A percentile compares a stretch with the other conserved stretches of the same genome.
Conservation (phyloP, 2,329 filamentous ascomycete species). For the Colletotrichum sp. region DNA sequence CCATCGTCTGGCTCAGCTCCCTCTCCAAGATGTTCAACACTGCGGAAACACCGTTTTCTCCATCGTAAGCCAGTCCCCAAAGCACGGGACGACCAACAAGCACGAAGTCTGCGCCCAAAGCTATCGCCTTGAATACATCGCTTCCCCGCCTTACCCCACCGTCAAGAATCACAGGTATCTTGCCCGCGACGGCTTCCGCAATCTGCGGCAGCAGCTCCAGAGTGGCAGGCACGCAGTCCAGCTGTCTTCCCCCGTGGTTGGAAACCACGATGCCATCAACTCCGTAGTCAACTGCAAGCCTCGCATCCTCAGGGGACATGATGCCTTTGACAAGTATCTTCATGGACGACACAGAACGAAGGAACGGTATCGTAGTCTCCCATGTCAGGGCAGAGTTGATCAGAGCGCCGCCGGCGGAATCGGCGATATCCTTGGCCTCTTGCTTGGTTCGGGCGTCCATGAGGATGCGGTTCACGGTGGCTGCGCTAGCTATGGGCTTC, state of each 20-base stretch:
- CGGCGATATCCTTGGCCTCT: not conserved
- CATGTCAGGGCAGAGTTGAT: not conserved
- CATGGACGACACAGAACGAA: not conserved
- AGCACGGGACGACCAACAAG: not conserved
- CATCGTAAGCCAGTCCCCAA: not conserved
- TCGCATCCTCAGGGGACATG: not conserved
- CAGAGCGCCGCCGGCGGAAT: not conserved
- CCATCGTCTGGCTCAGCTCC: not conserved
- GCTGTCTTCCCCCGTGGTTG: not conserved
- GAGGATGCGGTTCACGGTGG: not conserved
- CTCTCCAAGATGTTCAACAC: not conserved
- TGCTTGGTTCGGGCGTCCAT: not conserved
- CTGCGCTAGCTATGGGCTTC: not conserved
- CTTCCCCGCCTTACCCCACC: not conserved
- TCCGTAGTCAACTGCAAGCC: not conserved
- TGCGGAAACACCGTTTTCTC: not conserved
- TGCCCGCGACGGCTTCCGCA: not conserved
- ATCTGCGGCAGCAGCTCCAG: not conserved
- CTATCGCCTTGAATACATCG: not conserved
- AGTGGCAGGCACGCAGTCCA: not conserved
- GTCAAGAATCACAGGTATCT: not conserved
- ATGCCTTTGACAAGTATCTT: not conserved
- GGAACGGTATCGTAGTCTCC: not conserved
- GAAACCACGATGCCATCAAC: not conserved
- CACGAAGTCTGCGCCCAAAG: not conserved